Conservation (phyloP, 495 filamentous ascomycete species). For the Saxophila tyrrhenica region DNA sequence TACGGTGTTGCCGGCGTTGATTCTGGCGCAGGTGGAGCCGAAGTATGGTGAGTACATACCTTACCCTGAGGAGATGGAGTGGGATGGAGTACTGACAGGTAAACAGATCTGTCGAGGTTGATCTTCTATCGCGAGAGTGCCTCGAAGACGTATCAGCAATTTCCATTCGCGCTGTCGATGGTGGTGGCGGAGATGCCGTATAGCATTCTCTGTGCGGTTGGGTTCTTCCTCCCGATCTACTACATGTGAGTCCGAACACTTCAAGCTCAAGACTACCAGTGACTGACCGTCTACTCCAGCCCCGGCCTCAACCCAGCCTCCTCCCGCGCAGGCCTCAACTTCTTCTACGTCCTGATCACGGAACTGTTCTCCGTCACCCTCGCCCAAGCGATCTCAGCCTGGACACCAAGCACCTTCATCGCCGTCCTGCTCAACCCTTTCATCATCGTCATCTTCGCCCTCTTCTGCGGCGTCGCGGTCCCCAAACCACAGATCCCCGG, state of each 20-base stretch:
- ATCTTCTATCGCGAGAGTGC: conserved; percentile 71
- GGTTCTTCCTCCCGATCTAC: conserved; percentile 66
- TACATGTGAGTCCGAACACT: conserved; percentile 39
- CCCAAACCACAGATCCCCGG: conserved; percentile 60
- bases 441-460: conserved; percentile 63
- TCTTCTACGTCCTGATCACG: conserved; percentile 67
- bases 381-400: conserved; percentile 54
- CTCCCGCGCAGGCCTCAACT: conserved; percentile 63
- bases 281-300: neutral
- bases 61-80: neutral
- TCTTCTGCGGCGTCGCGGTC: conserved; percentile 78
- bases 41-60: conserved; percentile 38
- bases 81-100: neutral
- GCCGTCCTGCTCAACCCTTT: conserved; percentile 65
- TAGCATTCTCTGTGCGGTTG: conserved; percentile 57
- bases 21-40: conserved; percentile 67
- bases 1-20: conserved; percentile 45
- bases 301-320: conserved; percentile 29
- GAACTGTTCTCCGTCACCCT: conserved; percentile 67
- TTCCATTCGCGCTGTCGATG: conserved; percentile 60
- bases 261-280: neutral
- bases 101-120: conserved; percentile 48
- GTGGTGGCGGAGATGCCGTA: conserved; percentile 69
- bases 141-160: conserved; percentile 64
- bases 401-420: conserved; percentile 61